Evolutionary conservation across 129 eudicot genomes (phyloP).

Genomic region (Centella asiatica): DNA sequence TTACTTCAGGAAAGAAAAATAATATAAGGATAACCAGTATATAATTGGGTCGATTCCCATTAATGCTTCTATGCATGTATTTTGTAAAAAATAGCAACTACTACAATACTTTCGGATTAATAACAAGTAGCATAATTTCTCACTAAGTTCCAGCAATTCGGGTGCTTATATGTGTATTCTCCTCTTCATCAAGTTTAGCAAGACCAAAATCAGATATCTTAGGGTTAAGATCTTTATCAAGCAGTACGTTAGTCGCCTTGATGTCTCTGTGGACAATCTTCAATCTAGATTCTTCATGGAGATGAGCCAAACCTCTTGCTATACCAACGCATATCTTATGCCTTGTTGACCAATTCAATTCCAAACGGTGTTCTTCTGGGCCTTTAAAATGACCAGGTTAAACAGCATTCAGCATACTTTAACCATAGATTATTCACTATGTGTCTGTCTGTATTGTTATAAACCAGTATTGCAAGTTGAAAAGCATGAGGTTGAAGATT

Average conservation of each 20-base stretch:
- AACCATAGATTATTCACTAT: too few species aligned
- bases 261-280: conserved; percentile 55
- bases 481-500: not conserved
- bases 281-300: conserved; percentile 44
- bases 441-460: conserved; percentile 1
- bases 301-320: conserved; percentile 47
- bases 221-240: conserved; percentile 42
- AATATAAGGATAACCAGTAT: too few species aligned
- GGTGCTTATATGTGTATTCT: conserved; percentile 39
- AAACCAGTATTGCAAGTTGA: not conserved
- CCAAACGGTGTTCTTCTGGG: conserved; percentile 9
- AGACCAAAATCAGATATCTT: conserved; percentile 54
- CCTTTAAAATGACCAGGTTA: conserved; percentile 11
- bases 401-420: too few species aligned
- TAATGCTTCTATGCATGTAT: not conserved
- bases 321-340: conserved; percentile 41
- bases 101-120: too few species aligned
- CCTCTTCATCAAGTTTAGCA: conserved; percentile 52
- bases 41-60: not conserved
- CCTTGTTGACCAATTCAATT: conserved; percentile 42
- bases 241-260: conserved; percentile 46
- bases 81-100: not conserved
- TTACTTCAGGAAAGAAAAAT: not conserved
- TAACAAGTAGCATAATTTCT: not conserved
- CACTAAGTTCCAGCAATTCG: conserved; percentile 51